Evolutionary conservation across 306 rosid genomes (phyloP), one percentile per base, ranked within the genome.

Genomic region (Ochetophila trinervis): DNA sequence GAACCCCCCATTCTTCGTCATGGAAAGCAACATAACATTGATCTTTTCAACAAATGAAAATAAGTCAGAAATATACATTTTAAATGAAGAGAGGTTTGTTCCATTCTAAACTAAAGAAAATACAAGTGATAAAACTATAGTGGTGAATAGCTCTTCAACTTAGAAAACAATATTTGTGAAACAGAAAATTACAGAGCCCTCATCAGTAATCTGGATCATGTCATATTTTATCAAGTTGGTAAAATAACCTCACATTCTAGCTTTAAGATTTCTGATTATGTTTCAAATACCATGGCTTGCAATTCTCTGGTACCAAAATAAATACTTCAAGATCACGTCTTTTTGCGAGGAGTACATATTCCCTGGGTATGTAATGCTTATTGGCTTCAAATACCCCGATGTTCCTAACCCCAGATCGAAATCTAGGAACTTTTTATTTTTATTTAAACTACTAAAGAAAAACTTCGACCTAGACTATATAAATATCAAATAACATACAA

Each of bases 1-100:
- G 83, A 56, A 86, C 84, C 78, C 87, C 93, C 90, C 93, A 89
- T 70, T 86, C 92, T 71, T 69, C 83, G 13, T 84, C 93, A 63
- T 89, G 93, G 74, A 82, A 89, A 50, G 87, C 73, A 64, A 72
- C 74, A 81, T 89, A 84, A 59, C 80, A 65, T 60, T 83, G 83
- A 51, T 86, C 93, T 89, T 45, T 74, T 36, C 17, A 65, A 60
- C 40, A 75, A 74, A 74, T 23, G 40, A 67, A 57, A 74, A 44
- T n/a, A 57, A 63, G 71, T 80, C 44, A 80, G 78, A 60, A 60
- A 65, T 17, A 13, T 37, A 22, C 13, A 45, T 15, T n/a, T 35
- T 58, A 17, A 32, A 30, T 32, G 22, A 62, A 19, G 32, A 44
- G 19, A 36, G 8, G 20, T 16, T 19, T 0, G 4, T 19, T 50